phyloP scores from a whole-genome alignment of 805 yeast species.

The Candida lessepsii region DNA sequence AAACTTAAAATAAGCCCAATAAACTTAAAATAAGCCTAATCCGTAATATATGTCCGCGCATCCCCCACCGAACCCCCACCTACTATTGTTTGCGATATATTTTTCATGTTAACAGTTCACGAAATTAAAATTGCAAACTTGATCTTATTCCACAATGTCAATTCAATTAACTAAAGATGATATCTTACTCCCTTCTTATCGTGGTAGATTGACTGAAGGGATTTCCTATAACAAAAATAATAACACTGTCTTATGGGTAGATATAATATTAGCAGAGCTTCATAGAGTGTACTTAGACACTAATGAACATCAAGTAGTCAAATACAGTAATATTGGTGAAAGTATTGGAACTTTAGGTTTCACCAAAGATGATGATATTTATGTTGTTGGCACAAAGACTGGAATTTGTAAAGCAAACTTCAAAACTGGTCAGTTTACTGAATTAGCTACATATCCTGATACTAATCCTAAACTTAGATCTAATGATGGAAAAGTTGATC shows the following conservation, averaged over 20 bases:
- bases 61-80: too few species aligned
- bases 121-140: too few species aligned
- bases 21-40: too few species aligned
- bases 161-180: conserved; percentile 16
- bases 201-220: conserved; percentile 63
- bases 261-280: conserved; percentile 38
- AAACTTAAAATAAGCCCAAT: too few species aligned
- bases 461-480: conserved; percentile 40
- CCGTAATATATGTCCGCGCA: too few species aligned
- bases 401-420: conserved; percentile 64
- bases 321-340: conserved; percentile 33
- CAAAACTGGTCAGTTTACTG: conserved; percentile 29
- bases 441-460: conserved; percentile 38
- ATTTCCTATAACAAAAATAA: conserved; percentile 59
- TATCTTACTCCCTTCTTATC: conserved; percentile 26
- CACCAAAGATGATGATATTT: conserved; percentile 51
- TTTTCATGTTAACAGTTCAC: too few species aligned
- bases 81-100: too few species aligned
- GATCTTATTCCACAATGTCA: too few species aligned
- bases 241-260: conserved; percentile 50
- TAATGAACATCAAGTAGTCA: conserved; percentile 35
- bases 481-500: conserved; percentile 82
- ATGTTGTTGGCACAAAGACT: conserved; percentile 59
- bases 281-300: conserved; percentile 30
- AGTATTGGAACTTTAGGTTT: conserved; percentile 73